These are phyloP conservation scores for Ogataea trehalophila DNA, from an alignment of 805 yeast genomes.

Conservation along the genomic window DNA sequence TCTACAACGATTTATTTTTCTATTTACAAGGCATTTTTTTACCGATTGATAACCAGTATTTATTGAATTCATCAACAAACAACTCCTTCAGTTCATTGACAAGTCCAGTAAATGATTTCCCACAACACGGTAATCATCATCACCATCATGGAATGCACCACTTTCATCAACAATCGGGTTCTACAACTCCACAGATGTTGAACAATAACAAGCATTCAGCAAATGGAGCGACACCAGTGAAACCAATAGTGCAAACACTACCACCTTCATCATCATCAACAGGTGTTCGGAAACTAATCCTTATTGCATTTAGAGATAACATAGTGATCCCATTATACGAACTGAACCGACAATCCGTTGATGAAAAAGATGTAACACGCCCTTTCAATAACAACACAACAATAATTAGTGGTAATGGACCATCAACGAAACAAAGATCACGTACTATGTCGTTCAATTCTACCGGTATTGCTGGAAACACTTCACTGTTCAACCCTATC, in stretches of 20 bases:
- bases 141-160: background rate
- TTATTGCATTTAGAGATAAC: slow-evolving; percentile 47
- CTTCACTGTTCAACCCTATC: no score
- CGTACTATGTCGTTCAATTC: no score
- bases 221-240: no score
- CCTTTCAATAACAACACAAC: background rate
- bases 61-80: background rate
- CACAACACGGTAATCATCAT: background rate
- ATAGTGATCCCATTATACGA: slow-evolving; percentile 51
- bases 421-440: no score
- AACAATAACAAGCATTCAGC: no score
- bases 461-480: no score
- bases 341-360: slow-evolving; percentile 29
- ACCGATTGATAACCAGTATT: slow-evolving; percentile 46
- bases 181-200: background rate
- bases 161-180: background rate
- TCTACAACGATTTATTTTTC: slow-evolving; percentile 50
- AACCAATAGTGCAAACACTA: no score
- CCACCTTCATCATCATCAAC: background rate
- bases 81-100: background rate
- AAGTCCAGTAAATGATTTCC: background rate
- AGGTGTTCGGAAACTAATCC: slow-evolving; percentile 35
- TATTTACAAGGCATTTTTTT: slow-evolving; percentile 56
- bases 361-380: slow-evolving; percentile 13
- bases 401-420: background rate